Percentiles rank a stretch among this genome's conserved stretches.
Evolutionary conservation across 1,284 basidiomycete genomes (phyloP).

Genomic region (Rhodotorula sp.): DNA sequence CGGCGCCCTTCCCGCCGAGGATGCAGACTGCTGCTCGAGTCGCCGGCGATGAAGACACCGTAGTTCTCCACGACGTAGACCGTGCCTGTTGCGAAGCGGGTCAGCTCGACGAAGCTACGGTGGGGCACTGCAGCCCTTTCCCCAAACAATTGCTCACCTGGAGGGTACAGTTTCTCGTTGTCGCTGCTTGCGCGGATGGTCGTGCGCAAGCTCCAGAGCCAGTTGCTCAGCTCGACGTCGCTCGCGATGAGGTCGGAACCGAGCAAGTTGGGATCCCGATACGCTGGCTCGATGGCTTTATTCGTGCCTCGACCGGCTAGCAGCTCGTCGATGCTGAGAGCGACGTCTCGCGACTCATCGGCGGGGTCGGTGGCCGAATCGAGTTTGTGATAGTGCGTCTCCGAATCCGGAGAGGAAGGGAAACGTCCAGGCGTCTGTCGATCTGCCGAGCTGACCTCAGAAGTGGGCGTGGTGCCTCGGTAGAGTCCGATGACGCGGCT

Average conservation of each 20-base stretch:
- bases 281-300: conserved; percentile 40
- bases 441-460: too few relatives aligned
- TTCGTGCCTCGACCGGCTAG: conserved; percentile 38
- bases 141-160: conserved; percentile 46
- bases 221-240: conserved; percentile 48
- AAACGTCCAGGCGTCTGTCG: neutral
- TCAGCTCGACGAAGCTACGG: too few relatives aligned
- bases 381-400: neutral
- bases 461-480: neutral
- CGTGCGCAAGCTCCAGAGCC: conserved; percentile 52
- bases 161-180: conserved; percentile 53
- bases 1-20: conserved; percentile 49
- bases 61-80: conserved; percentile 50
- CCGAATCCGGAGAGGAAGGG: neutral
- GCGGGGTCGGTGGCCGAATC: conserved; percentile 23
- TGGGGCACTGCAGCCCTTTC: too few relatives aligned
- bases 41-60: conserved; percentile 50
- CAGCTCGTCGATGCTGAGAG: conserved; percentile 26
- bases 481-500: conserved; percentile 50
- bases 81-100: conserved; percentile 3
- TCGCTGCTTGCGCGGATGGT: conserved; percentile 54
- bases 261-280: conserved; percentile 44
- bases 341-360: conserved; percentile 31
- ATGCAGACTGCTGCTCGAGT: conserved; percentile 15
- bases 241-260: conserved; percentile 27